Base-by-base conservation (phyloP, 2,329 filamentous ascomycete genomes). In the Fusarium sp. region DNA sequence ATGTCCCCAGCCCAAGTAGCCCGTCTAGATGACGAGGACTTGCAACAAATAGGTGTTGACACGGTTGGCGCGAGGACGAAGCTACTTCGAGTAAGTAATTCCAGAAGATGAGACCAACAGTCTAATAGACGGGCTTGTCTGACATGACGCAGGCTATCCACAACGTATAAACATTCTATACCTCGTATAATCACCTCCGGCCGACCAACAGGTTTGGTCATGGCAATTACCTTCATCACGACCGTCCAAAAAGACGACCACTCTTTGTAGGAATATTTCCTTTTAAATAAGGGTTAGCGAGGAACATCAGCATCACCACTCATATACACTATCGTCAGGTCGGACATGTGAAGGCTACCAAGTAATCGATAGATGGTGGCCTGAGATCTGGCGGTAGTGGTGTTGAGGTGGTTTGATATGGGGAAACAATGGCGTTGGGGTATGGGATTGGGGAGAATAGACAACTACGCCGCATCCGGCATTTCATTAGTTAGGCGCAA, bases 51-150 rank as follows among this genome's bases (percentile, higher is more conserved):
- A n/a, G 72, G 72, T 15, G 54, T 74, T 20, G 72, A 74, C 49
- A 74, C 72, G 15, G 64, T 74, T 31, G 72, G 72, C 24, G 72
- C 72, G 17, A 69, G 72, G 49, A 60, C 72, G 22, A 74, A 74
- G 50, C 68, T 74, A 40, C 72, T 74, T 39, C 66, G 72, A 38
- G 72, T 74, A 33, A 72, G 72, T 71, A 5, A 44, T 31, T 18
- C 4, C 22, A 22, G 10, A 24, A 6, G 20, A 34, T 11, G 8
- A 11, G 22, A 14, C 15, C n/a, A 22, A 15, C 26, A 17, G 18
- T 9, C n/a, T 20, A 5, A 9, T 20, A 36, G 2, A 10, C 15
- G 15, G 10, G 36, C 3, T 24, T 36, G 7, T 61, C 63, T 74
- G 49, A 74, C 63, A 40, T 14, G 1, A 5, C 17, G 1, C 18